Percentiles rank a stretch among this genome's conserved stretches.
Evolutionary conservation across 1,284 basidiomycete species (phyloP).

Genomic region (Cutaneotrichosporon sp.): DNA sequence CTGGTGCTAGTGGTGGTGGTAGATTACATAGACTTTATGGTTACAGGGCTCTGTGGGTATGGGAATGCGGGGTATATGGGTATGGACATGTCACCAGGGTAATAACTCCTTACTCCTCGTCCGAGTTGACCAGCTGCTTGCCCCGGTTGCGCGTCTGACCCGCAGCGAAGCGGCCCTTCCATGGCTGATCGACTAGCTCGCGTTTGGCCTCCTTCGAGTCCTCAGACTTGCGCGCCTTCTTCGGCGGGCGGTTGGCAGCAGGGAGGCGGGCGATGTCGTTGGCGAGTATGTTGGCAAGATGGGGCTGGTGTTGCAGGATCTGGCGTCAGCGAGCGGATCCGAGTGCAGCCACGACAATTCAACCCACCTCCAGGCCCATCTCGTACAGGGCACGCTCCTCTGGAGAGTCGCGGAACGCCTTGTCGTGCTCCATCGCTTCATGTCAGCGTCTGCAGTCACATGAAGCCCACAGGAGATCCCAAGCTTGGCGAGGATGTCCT

Average conservation of each 20-base stretch:
- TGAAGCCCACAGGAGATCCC: constrained; percentile 30
- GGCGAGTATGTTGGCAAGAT: constrained; percentile 35
- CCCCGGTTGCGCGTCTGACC: constrained; percentile 11
- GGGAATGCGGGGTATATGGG: constrained; percentile 14
- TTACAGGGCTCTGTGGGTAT: constrained; percentile 1
- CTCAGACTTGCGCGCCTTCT: not conserved
- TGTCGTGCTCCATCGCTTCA: constrained; percentile 30
- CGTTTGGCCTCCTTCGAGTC: not conserved
- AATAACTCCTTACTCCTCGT: not conserved
- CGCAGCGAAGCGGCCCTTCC: constrained; percentile 7
- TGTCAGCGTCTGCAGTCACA: not conserved
- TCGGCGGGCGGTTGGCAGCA: not conserved
- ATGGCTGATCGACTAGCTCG: constrained; percentile 11
- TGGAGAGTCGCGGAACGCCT: constrained; percentile 41
- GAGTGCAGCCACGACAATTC: not conserved
- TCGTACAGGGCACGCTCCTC: constrained; percentile 44
- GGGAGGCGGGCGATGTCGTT: constrained; percentile 28
- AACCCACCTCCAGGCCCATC: constrained; percentile 40
- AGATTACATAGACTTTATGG: constrained; percentile 14
- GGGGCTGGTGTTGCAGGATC: constrained; percentile 35
- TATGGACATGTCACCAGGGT: not conserved
- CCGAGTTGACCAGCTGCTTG: constrained; percentile 9
- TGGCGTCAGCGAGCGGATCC: constrained; percentile 10
- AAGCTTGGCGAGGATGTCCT: constrained; percentile 31
- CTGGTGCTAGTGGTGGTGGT: not conserved